Percentiles rank a stretch among this genome's conserved stretches.
phyloP scores from a whole-genome alignment of 345 rosid species.

The Eucalyptus shirleyi region DNA sequence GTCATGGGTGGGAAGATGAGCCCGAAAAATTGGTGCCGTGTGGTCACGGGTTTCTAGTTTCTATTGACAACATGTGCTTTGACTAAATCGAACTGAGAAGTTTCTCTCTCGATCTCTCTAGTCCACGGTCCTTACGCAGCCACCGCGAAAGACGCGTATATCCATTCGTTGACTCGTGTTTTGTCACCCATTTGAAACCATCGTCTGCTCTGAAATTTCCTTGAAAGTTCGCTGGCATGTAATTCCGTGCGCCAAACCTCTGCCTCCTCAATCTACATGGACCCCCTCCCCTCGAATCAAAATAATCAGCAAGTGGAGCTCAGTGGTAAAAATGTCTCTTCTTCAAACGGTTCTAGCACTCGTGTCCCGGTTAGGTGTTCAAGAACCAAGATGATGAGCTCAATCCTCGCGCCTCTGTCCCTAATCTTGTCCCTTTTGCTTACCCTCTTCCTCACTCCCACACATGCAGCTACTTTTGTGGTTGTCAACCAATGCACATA shows the following conservation, averaged over 20 bases:
- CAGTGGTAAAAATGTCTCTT: not conserved
- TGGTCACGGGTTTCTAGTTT: not conserved
- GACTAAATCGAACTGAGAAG: not conserved
- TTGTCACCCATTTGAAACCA: not conserved
- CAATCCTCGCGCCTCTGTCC: not conserved
- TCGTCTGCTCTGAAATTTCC: not conserved
- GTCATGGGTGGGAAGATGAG: not conserved
- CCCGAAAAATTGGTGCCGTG: not conserved
- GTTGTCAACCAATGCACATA: conserved; percentile 3
- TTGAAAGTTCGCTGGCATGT: not conserved
- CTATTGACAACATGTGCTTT: not conserved
- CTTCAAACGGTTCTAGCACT: not conserved
- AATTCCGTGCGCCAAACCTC: no score
- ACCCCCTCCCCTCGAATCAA: no score
- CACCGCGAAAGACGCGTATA: not conserved
- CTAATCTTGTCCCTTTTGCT: not conserved
- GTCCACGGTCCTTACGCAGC: not conserved
- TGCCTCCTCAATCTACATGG: no score
- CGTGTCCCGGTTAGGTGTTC: not conserved
- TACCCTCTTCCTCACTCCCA: not conserved
- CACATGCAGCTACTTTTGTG: not conserved
- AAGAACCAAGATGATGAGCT: not conserved
- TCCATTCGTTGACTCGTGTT: not conserved
- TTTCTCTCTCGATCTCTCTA: not conserved
- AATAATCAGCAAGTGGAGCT: no score